Evolutionary conservation across 495 filamentous ascomycete genomes (phyloP), one percentile per base, ranked within the genome.

Genomic region (Pseudoneurospora amorphoporcata): DNA sequence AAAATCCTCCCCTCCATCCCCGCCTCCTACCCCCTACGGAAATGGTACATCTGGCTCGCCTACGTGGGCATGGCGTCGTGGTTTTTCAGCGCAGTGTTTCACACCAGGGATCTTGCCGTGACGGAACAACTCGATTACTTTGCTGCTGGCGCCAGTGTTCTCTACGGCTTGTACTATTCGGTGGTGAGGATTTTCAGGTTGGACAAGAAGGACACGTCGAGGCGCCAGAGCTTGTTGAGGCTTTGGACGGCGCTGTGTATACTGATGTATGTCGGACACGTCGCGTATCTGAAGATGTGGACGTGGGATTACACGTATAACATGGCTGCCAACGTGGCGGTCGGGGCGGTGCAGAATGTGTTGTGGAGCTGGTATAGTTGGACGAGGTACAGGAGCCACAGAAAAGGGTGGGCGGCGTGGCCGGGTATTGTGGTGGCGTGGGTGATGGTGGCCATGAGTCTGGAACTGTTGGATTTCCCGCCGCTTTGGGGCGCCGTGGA

Each of bases 41-140:
- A 83, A 75, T 98, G 92, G 83, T 99, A 98, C 80, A 83, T 92
- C 70, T 72, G 81, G 19, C 92, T 98, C 79, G 90, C 92, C 76
- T 94, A 92, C 80, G 87, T 95, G 72, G 92, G 94, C 65, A 86
- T 95, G 75, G 86, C 87, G 4, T 90, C 91, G 76, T 99, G 95
- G 95, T 83, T 89, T 19, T 94, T 92, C 79, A 95, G 92, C 81
- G 90, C 93, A 83, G 78, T 97, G 39, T 99, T 99, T 82, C 95
- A 99, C 79, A 92, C 90, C 0, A 82, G 95, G 42, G 95, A 99
- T 80, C 97, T 97, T 79, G 77, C 81, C 19, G 72, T 91, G 10
- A 99, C 95, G 10, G 95, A 99, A 84, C 92, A 95, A 82, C 82
- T 97, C 83, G 95, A 99, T 81, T 99, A 99, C 81, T 97, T 97